Evolutionary conservation across 2,329 filamentous ascomycete genomes (phyloP), one percentile per base, ranked within the genome.

Genomic region (Samsoniella hepiali): DNA sequence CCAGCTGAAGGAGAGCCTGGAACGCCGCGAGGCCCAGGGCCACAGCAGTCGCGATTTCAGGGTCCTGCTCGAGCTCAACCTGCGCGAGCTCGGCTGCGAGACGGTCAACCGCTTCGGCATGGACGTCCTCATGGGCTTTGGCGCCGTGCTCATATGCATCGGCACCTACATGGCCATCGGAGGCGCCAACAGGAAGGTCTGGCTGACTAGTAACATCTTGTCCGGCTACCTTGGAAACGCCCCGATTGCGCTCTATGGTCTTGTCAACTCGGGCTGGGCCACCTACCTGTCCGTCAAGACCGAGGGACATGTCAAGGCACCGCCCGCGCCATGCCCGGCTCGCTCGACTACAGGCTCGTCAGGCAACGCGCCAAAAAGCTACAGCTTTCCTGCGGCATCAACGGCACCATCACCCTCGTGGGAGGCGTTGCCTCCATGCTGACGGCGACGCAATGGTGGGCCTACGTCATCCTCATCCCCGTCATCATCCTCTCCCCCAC

Each of bases 221-320:
- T 84, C 83, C 0, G 83, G 83, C 1, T 85, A 84, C 64, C 73
- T 86, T 22, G 83, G 83, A 3, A 85, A 86, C 63, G 73, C 77
- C 0, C 77, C 81, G 1, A 77, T 81, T 2, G 81, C 81, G 0
- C 31, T 79, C 0, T 85, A 80, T 53, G 83, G 81, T 2, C 58
- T 84, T 0, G 61, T 78, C 49, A 85, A 84, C 67, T 75, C 77
- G 0, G 58, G 72, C 5, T 85, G 82, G 83, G 81, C 80, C 0
- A 66, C 66, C 0, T 79, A 76, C 64, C 70, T 85, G 1, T 77
- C 76, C 36, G 54, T 59, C 1, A 76, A 78, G 15, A 80, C 80
- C 38, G 72, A 72, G 13, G 66, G 68, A 0, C 81, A 84, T 31
- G 68, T 73, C 9, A 27, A 31, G 0, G 73, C 73, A 73, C 70